Percentiles rank a stretch among this genome's conserved stretches.
Evolutionary conservation across 176 grass and related monocot species (phyloP).

Genomic region (Lolium multiflorum): DNA sequence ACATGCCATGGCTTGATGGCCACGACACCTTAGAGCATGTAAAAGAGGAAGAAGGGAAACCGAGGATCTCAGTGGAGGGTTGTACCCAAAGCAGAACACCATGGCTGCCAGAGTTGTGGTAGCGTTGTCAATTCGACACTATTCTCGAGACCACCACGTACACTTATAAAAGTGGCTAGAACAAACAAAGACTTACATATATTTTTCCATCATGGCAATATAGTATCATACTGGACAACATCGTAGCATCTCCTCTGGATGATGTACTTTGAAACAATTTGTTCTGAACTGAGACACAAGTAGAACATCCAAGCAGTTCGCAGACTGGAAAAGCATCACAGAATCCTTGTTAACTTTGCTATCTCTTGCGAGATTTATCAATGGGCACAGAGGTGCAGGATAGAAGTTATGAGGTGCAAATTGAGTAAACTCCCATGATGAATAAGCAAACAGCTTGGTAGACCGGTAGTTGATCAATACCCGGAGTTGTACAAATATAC

Average conservation of each 20-base stretch:
- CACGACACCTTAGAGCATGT: too few relatives aligned
- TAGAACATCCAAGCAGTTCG: conserved; percentile 72
- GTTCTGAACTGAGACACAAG: conserved; percentile 63
- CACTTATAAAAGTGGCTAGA: neutral
- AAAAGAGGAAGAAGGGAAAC: too few relatives aligned
- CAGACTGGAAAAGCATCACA: conserved; percentile 82
- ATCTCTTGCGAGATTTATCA: conserved; percentile 66
- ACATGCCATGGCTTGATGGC: too few relatives aligned
- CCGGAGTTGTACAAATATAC: too few relatives aligned
- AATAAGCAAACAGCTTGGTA: conserved; percentile 88
- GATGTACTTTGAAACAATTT: conserved; percentile 51
- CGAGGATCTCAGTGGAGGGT: too few relatives aligned
- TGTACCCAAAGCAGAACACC: too few relatives aligned
- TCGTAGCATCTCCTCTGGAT: conserved; percentile 56
- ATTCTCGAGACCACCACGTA: too few relatives aligned
- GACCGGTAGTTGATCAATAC: too few relatives aligned
- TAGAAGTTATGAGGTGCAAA: conserved; percentile 95
- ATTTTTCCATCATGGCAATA: conserved; percentile 78
- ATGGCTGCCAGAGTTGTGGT: too few relatives aligned
- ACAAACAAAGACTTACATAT: conserved; percentile 71
- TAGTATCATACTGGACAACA: conserved; percentile 77
- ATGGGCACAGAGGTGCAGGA: conserved; percentile 85
- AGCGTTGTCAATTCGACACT: too few relatives aligned
- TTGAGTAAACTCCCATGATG: conserved; percentile 86
- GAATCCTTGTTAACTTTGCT: conserved; percentile 50